Evolutionary conservation across 106 monocot species (phyloP).

Genomic region (Allium sativum): DNA sequence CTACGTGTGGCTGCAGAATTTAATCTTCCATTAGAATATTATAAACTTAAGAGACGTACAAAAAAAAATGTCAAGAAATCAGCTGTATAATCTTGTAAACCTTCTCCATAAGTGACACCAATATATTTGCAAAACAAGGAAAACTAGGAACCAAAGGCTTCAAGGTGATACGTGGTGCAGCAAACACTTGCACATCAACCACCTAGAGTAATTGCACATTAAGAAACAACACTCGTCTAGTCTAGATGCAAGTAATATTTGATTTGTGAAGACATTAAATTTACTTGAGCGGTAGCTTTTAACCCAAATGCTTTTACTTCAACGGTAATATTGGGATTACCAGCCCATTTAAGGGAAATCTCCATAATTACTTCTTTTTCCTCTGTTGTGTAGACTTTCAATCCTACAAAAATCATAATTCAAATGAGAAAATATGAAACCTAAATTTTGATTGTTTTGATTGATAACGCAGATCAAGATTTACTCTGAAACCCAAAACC

Average conservation of each 20-base stretch:
- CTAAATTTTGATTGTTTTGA: too few species aligned
- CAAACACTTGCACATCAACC: conserved; percentile 79
- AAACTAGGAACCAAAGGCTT: conserved; percentile 80
- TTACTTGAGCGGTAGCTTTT: conserved; percentile 63
- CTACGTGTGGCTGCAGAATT: conserved; percentile 68
- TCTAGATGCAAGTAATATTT: background rate
- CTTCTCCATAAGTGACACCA: conserved; percentile 88
- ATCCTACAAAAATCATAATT: conserved; percentile 24
- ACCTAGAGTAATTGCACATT: conserved; percentile 32
- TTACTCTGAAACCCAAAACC: too few species aligned
- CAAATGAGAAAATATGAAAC: too few species aligned
- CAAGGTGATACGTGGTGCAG: conserved; percentile 63
- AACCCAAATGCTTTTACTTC: conserved; percentile 60
- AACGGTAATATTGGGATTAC: conserved; percentile 70
- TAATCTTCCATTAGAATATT: background rate
- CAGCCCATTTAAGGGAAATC: conserved; percentile 78
- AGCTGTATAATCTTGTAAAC: conserved; percentile 7
- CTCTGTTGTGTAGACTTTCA: conserved; percentile 76
- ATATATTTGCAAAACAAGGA: conserved; percentile 82
- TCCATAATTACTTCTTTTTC: conserved; percentile 88
- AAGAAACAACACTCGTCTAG: background rate
- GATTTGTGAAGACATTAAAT: background rate
- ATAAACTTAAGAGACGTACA: background rate
- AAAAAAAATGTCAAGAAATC: too few species aligned
- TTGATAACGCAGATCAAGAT: too few species aligned